These are phyloP conservation scores for Sesbania bispinosa DNA, from an alignment of 306 rosid genomes.

Conservation along the genomic window DNA sequence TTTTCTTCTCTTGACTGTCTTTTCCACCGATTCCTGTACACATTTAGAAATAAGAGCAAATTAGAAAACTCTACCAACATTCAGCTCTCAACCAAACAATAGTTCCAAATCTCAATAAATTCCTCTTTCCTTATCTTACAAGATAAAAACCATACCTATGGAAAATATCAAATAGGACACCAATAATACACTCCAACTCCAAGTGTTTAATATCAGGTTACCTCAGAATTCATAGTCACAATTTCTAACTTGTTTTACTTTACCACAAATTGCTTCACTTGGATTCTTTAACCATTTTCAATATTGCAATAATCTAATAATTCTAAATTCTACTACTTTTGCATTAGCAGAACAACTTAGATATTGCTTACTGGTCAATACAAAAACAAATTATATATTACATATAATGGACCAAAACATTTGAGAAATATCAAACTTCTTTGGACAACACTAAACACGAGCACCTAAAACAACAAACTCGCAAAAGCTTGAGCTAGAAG, in stretches of 20 bases:
- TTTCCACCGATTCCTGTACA: constrained; percentile 88
- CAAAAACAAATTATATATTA: neutral
- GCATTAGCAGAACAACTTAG: neutral
- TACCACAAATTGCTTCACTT: no score
- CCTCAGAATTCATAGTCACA: neutral
- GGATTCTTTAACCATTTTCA: neutral
- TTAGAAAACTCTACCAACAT: constrained; percentile 8
- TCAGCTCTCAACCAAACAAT: neutral
- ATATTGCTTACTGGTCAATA: neutral
- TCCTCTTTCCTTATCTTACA: constrained; percentile 6
- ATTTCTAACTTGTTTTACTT: no score
- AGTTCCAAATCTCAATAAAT: neutral
- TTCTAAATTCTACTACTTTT: neutral
- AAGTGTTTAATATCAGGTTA: neutral
- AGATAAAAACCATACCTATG: neutral
- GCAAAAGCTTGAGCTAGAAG: neutral
- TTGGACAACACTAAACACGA: neutral
- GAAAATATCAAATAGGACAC: no score
- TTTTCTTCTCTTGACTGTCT: constrained; percentile 94
- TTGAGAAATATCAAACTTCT: neutral
- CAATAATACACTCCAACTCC: neutral
- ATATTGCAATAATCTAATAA: neutral
- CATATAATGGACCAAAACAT: neutral
- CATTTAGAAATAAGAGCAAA: constrained; percentile 18
- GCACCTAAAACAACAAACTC: neutral